A percentile compares a stretch with the other conserved stretches of the same genome.
These are phyloP conservation scores for Trapa incisa DNA, from an alignment of 345 rosid genomes.

Conservation along the genomic window DNA sequence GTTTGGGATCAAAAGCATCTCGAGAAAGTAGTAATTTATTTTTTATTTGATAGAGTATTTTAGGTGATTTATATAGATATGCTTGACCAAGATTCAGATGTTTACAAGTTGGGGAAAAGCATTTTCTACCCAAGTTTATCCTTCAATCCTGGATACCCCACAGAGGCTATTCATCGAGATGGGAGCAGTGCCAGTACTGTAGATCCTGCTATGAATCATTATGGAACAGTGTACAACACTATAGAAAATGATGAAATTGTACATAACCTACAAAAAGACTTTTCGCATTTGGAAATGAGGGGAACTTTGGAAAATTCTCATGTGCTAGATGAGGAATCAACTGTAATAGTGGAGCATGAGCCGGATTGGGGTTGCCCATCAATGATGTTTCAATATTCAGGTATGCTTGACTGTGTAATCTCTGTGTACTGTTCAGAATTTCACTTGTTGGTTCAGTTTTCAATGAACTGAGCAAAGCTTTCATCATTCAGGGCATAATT, in stretches of 20 bases:
- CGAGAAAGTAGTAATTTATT: background rate
- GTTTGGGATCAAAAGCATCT: background rate
- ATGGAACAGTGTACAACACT: constrained; percentile 34
- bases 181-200: constrained; percentile 16
- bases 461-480: constrained; percentile 7
- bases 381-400: constrained; percentile 29
- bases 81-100: constrained; percentile 39
- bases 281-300: constrained; percentile 53
- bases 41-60: background rate
- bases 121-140: constrained; percentile 44
- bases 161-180: constrained; percentile 29
- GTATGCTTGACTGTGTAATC: constrained; percentile 20
- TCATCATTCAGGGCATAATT: constrained; percentile 37
- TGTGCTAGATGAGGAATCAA: constrained; percentile 22
- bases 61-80: constrained; percentile 16
- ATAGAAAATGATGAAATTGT: constrained; percentile 88
- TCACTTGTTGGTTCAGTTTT: background rate
- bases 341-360: constrained; percentile 15
- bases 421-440: background rate
- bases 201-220: constrained; percentile 33
- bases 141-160: constrained; percentile 40
- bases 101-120: constrained; percentile 40
- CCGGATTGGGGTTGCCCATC: constrained; percentile 39
- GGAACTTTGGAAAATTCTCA: constrained; percentile 34
- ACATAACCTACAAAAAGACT: constrained; percentile 71